Conservation (phyloP, 495 filamentous ascomycete species). For the Neurospora sp. region DNA sequence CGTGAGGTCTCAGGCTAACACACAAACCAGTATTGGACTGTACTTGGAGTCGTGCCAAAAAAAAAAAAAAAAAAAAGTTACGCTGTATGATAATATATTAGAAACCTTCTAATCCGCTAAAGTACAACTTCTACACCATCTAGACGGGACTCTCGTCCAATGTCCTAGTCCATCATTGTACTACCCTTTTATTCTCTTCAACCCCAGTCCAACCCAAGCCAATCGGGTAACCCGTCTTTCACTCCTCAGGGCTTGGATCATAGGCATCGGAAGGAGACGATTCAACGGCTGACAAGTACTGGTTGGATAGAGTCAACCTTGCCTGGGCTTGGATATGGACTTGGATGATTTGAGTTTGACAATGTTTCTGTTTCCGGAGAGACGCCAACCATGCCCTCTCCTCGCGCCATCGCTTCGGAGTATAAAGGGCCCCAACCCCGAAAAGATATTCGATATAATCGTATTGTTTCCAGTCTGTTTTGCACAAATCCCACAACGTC, state of each 20-base stretch:
- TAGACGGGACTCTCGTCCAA: not conserved
- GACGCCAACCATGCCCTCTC: not conserved
- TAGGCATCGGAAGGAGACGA: not conserved
- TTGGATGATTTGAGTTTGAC: not conserved
- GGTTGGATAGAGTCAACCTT: not conserved
- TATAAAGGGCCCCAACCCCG: not conserved
- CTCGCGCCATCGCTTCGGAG: not conserved
- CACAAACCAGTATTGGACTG: no score
- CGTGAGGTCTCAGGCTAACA: no score
- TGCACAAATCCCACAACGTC: not conserved
- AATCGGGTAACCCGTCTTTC: not conserved
- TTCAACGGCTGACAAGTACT: not conserved
- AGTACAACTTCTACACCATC: no score
- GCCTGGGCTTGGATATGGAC: not conserved
- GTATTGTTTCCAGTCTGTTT: not conserved
- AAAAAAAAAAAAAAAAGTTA: no score
- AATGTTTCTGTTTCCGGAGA: not conserved
- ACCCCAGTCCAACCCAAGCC: not conserved
- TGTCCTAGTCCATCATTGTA: not conserved
- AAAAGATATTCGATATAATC: accelerated
- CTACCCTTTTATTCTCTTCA: not conserved
- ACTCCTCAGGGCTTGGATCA: not conserved
- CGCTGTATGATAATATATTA: no score
- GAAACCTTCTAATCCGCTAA: no score
- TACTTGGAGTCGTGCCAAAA: no score